Base-by-base conservation (phyloP, 2,329 filamentous ascomycete genomes). In the Zymoseptoria passerinii region DNA sequence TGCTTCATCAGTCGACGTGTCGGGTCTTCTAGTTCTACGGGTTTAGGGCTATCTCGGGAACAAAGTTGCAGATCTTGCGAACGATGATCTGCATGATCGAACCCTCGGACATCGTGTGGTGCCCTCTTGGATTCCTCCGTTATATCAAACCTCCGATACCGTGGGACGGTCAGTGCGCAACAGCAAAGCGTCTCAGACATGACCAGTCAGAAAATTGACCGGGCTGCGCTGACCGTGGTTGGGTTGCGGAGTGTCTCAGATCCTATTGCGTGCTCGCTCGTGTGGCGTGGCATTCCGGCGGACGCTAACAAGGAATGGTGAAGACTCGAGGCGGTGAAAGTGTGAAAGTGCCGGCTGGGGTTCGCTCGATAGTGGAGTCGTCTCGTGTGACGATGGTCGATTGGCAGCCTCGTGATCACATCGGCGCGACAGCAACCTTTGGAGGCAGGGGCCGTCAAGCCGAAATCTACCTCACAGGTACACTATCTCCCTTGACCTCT, bases 1-100 rank as follows among this genome's bases (percentile, higher is more conserved):
- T 13, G 35, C 10, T 40, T n/a, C n/a, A n/a, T n/a, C 5, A 40
- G 3, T 40, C 4, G 35, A 19, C 20, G 50, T n/a, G 50, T 27
- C 35, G 52, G n/a, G 20, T 52, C 29, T 20, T 23, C 23, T 23
- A 23, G 23, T 20, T 23, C 23, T 23, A 23, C 23, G 23, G 40
- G 20, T 55, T 57, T 57, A 59, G 59, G 60, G 59, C 54, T 62
- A 57, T 49, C 40, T 58, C 62, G 63, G 65, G 53, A 62, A 53
- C 54, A 61, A 54, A 61, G 60, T 53, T 50, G 27, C 51, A 58
- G 59, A 59, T 59, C 60, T 63, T 58, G 61, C 61, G 63, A 66
- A 67, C 63, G 55, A 53, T 62, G 67, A 68, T 67, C 66, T 66
- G 63, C 66, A 61, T 20, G 51, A 57, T 16, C 35, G 13, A 44